A percentile compares a stretch with the other conserved stretches of the same genome.
Conservation (phyloP, 257 asterid genomes). For the Nicotiana otophora region DNA sequence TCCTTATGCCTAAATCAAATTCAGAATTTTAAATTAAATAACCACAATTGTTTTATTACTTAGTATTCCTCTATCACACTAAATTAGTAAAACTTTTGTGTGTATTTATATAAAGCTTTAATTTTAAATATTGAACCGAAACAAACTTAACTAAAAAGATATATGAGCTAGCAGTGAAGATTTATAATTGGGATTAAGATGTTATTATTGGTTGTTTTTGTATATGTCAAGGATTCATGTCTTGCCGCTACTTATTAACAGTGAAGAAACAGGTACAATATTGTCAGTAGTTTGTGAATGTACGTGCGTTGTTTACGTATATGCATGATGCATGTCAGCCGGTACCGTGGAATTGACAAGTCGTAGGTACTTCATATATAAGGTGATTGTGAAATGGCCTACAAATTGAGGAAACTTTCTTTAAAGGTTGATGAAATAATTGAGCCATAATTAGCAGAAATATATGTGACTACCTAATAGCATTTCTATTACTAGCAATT, state of each 20-base stretch:
- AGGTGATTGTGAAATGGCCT: background rate
- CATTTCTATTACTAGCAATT: too few relatives aligned
- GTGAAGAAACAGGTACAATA: background rate
- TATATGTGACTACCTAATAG: too few relatives aligned
- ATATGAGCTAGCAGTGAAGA: too few relatives aligned
- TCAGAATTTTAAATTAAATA: background rate
- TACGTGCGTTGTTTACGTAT: background rate
- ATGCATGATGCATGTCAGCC: background rate
- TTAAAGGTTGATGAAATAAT: too few relatives aligned
- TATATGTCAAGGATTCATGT: too few relatives aligned
- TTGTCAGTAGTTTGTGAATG: background rate
- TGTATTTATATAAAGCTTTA: background rate
- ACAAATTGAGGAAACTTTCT: too few relatives aligned
- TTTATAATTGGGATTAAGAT: too few relatives aligned
- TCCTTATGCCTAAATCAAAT: background rate
- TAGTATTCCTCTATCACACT: background rate
- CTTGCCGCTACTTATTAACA: too few relatives aligned
- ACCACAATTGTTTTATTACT: background rate
- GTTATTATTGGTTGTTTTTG: too few relatives aligned
- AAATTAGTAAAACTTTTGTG: background rate
- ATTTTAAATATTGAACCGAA: background rate
- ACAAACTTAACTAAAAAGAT: too few relatives aligned
- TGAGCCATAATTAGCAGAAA: too few relatives aligned
- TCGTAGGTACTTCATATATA: background rate
- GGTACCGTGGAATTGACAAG: background rate